Percentiles rank a stretch among this genome's conserved stretches.
These are phyloP conservation scores for Vigna mungo DNA, from an alignment of 306 rosid species.

Conservation along the genomic window DNA sequence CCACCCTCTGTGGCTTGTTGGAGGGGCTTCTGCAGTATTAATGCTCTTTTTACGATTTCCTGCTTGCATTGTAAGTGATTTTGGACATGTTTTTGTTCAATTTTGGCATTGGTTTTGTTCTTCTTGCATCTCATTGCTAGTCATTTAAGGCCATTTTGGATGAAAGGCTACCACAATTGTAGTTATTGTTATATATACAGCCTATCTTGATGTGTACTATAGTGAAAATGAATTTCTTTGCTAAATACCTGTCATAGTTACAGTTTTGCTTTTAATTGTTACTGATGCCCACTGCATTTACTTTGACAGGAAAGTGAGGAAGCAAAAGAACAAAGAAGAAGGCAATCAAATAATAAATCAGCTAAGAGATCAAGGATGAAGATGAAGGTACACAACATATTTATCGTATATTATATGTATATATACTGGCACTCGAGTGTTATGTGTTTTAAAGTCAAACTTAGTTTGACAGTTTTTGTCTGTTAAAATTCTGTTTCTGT, in stretches of 20 bases:
- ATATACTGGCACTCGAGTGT: too few relatives aligned
- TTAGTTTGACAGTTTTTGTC: too few relatives aligned
- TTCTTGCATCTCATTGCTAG: not conserved
- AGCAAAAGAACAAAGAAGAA: conserved; percentile 47
- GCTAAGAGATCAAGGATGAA: conserved; percentile 47
- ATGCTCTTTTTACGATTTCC: conserved; percentile 12
- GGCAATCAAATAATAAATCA: conserved; percentile 44
- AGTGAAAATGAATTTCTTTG: not conserved
- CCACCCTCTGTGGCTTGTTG: not conserved
- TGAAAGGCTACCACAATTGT: not conserved
- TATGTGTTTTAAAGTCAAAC: too few relatives aligned
- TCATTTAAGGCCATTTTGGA: not conserved
- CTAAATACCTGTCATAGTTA: not conserved
- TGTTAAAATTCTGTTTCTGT: too few relatives aligned
- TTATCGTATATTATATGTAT: not conserved
- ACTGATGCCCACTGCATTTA: conserved; percentile 4
- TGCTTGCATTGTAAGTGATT: conserved; percentile 11
- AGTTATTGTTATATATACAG: not conserved
- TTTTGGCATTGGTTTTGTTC: not conserved
- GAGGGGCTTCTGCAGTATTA: not conserved
- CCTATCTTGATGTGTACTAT: not conserved
- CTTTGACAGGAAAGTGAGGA: conserved; percentile 52
- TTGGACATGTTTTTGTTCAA: not conserved
- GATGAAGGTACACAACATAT: conserved; percentile 47
- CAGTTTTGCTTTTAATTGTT: not conserved